Conservation (phyloP, 1,284 basidiomycete genomes). For the Malassezia pachydermatis region DNA sequence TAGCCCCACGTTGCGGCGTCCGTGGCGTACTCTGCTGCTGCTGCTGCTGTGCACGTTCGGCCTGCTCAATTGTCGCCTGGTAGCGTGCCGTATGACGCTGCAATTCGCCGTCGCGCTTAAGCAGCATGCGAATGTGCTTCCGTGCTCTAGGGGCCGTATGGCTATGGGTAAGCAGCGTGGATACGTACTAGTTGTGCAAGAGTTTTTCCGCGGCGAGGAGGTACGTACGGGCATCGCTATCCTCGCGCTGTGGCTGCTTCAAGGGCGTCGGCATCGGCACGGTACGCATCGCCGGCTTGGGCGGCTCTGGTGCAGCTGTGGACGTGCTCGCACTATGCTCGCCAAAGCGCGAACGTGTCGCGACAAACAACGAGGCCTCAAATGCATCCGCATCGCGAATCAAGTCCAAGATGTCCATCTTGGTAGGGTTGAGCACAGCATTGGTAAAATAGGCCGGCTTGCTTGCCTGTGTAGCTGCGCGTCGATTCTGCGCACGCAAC, state of each 20-base stretch:
- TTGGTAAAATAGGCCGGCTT: slow-evolving; percentile 30
- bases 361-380: slow-evolving; percentile 32
- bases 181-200: slow-evolving; percentile 5
- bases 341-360: slow-evolving; percentile 2
- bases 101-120: slow-evolving; percentile 28
- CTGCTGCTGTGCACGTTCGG: slow-evolving; percentile 3
- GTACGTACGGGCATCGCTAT: slow-evolving; percentile 14
- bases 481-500: slow-evolving; percentile 24
- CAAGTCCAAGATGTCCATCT: slow-evolving; percentile 34
- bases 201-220: slow-evolving; percentile 14
- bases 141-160: slow-evolving; percentile 31
- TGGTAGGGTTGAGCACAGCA: slow-evolving; percentile 34
- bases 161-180: no score
- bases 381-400: slow-evolving; percentile 42
- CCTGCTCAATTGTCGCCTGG: slow-evolving; percentile 23
- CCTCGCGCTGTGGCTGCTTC: slow-evolving; percentile 30
- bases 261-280: slow-evolving; percentile 12
- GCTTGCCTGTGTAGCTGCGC: slow-evolving; percentile 4
- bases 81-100: slow-evolving; percentile 21
- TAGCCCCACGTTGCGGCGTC: neutral
- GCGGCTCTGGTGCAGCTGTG: neutral
- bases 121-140: slow-evolving; percentile 41
- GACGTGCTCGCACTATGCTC: neutral
- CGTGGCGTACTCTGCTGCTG: slow-evolving; percentile 9
- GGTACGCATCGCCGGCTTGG: neutral